Percentiles rank a stretch among this genome's conserved stretches.
These are phyloP conservation scores for Exophiala sp. DNA, from an alignment of 2,329 filamentous ascomycete species.

Conservation along the genomic window DNA sequence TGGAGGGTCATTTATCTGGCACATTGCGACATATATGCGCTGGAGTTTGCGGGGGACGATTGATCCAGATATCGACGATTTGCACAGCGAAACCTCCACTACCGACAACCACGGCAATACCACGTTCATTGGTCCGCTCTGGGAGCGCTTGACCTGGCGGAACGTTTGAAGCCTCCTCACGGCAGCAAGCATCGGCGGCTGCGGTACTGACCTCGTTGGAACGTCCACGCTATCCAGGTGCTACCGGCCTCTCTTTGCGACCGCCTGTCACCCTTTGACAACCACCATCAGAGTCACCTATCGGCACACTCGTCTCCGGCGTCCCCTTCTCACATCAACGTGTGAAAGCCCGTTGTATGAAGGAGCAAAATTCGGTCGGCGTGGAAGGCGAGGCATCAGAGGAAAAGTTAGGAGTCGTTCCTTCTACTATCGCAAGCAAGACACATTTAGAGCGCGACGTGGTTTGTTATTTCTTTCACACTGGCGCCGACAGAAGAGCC, in stretches of 20 bases:
- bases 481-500: slow-evolving; percentile 24
- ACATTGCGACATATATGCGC: slow-evolving; percentile 2
- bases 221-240: not conserved
- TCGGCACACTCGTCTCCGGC: not conserved
- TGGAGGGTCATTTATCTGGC: not conserved
- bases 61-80: slow-evolving; percentile 1
- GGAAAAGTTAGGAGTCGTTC: slow-evolving; percentile 9
- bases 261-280: not conserved
- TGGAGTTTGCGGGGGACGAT: slow-evolving; percentile 5
- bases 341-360: slow-evolving; percentile 14
- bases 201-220: no score
- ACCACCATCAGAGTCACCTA: not conserved
- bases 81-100: slow-evolving; percentile 5
- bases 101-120: not conserved
- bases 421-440: slow-evolving; percentile 1
- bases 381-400: slow-evolving; percentile 15
- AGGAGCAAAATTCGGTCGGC: slow-evolving; percentile 2
- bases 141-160: not conserved
- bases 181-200: no score
- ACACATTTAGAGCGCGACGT: not conserved
- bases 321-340: not conserved
- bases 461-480: slow-evolving; percentile 8
- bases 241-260: slow-evolving; percentile 2
- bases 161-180: no score
- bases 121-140: not conserved